Evolutionary conservation across 1,284 basidiomycete species (phyloP).

Genomic region (Sporisorium scitamineum): DNA sequence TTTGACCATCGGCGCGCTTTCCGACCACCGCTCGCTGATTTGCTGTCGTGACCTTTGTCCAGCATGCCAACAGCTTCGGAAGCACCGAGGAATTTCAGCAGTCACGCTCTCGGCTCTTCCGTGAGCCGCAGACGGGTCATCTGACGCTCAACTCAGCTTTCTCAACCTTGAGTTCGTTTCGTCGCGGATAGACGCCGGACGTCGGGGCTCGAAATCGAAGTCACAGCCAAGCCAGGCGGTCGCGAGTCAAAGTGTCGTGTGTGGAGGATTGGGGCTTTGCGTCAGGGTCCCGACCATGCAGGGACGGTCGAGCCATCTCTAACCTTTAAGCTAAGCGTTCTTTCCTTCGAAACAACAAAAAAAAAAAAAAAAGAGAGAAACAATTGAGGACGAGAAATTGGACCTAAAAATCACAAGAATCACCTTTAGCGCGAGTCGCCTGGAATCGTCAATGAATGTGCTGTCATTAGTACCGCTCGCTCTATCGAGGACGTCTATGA

Average conservation of each 20-base stretch:
- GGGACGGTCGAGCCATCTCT: not conserved
- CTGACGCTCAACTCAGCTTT: not conserved
- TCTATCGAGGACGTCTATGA: not conserved
- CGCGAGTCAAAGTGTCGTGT: not conserved
- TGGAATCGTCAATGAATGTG: not conserved
- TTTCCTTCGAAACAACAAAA: not conserved
- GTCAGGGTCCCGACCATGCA: not conserved
- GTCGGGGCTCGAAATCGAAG: conserved; percentile 1
- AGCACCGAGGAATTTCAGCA: not conserved
- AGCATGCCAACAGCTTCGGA: not conserved
- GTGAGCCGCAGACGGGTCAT: not conserved
- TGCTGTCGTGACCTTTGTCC: not conserved
- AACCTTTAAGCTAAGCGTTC: no score
- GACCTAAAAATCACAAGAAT: not conserved
- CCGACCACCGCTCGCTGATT: not conserved
- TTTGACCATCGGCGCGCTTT: not conserved
- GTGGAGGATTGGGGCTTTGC: not conserved
- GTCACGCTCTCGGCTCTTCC: not conserved
- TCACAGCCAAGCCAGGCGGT: not conserved
- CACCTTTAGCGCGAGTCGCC: not conserved
- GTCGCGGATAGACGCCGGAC: not conserved
- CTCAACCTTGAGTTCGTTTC: not conserved
- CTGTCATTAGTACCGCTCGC: not conserved
- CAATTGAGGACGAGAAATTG: not conserved
- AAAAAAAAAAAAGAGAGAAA: not conserved